phyloP scores from a whole-genome alignment of 305 asterid genomes.

The Euphrasia arctica region DNA sequence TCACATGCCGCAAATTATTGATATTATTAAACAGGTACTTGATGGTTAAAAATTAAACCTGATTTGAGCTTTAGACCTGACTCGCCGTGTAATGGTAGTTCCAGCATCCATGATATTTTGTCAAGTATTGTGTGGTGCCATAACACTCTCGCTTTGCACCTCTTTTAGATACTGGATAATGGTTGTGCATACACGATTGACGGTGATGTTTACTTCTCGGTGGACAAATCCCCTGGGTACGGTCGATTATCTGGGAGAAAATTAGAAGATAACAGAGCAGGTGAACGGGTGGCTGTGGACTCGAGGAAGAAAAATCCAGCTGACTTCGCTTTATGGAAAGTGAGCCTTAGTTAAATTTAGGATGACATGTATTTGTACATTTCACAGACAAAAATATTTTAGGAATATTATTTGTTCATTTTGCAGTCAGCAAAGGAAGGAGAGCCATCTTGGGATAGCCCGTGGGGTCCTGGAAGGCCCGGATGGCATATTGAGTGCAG shows the following conservation, averaged over 20 bases:
- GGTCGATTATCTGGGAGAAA: conserved; percentile 92
- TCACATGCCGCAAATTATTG: conserved; percentile 81
- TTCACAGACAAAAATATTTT: background rate
- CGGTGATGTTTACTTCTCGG: conserved; percentile 92
- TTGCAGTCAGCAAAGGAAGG: conserved; percentile 95
- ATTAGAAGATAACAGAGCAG: conserved; percentile 93
- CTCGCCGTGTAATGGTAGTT: conserved; percentile 7
- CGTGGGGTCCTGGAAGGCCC: conserved; percentile 99
- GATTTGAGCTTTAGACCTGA: background rate
- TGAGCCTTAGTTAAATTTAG: conserved; percentile 29
- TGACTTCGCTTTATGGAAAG: conserved; percentile 99
- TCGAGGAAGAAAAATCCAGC: conserved; percentile 92
- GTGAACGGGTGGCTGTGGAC: conserved; percentile 93
- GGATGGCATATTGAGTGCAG: conserved; percentile 99
- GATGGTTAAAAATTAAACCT: no score
- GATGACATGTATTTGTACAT: background rate
- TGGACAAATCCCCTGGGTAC: conserved; percentile 79
- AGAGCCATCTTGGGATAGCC: conserved; percentile 97
- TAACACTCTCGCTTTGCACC: conserved; percentile 26
- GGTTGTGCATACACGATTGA: conserved; percentile 66
- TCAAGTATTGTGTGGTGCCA: conserved; percentile 13
- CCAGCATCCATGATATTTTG: background rate
- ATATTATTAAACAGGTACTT: conserved; percentile 83
- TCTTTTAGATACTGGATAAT: conserved; percentile 71
- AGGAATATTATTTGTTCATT: conserved; percentile 20